Percentiles rank a stretch among this genome's conserved stretches.
Evolutionary conservation across 163 green algal genomes (phyloP).

Genomic region (Scenedesmus sp.): DNA sequence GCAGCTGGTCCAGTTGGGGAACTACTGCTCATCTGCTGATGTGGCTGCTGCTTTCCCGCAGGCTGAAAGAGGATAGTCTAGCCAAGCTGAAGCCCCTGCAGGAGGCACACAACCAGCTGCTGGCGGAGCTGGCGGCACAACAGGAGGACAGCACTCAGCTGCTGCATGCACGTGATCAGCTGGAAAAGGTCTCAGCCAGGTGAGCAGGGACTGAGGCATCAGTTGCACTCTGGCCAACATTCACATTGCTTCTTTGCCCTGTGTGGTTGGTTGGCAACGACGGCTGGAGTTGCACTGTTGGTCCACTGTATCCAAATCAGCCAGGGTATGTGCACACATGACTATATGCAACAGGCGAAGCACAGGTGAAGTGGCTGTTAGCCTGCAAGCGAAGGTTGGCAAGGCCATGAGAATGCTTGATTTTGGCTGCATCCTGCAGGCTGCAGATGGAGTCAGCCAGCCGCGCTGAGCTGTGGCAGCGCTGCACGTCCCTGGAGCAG

Average conservation of each 20-base stretch:
- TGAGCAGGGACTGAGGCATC: neutral
- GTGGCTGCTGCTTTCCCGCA: constrained; percentile 9
- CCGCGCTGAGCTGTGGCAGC: constrained; percentile 42
- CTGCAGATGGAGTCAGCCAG: constrained; percentile 46
- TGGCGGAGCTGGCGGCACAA: constrained; percentile 26
- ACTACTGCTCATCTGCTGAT: neutral
- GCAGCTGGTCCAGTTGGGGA: neutral
- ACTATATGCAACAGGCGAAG: neutral
- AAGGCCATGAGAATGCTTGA: neutral
- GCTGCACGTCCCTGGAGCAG: constrained; percentile 30
- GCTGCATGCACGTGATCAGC: neutral
- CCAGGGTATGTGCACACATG: too few relatives aligned
- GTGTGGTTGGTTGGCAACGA: neutral
- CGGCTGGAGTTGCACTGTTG: too few relatives aligned
- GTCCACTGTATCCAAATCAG: too few relatives aligned
- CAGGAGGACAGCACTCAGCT: constrained; percentile 20
- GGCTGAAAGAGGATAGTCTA: constrained; percentile 34
- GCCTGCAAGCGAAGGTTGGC: neutral
- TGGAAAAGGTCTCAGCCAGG: constrained; percentile 22
- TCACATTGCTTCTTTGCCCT: neutral
- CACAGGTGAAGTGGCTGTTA: neutral
- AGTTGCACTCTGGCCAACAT: neutral
- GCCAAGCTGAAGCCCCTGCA: constrained; percentile 50
- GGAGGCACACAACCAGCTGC: constrained; percentile 43
- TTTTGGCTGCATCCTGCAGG: neutral